These are phyloP conservation scores for Annulohypoxylon maeteangense DNA, from an alignment of 495 filamentous ascomycete species.

Conservation along the genomic window DNA sequence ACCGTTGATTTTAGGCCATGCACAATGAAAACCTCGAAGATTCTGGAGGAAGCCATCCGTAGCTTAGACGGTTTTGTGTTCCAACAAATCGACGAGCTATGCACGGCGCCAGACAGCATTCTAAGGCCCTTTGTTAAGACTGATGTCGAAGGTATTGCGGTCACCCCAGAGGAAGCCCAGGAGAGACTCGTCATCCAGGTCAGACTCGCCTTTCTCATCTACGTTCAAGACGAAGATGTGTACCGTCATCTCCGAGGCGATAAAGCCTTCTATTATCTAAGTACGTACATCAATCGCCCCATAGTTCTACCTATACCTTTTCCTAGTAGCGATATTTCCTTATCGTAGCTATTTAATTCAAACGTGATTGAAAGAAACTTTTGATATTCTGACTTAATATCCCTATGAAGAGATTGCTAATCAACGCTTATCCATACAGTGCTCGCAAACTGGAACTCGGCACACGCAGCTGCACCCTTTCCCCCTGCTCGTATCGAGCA, in stretches of 20 bases:
- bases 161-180: constrained; percentile 3
- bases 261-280: constrained; percentile 27
- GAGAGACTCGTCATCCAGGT: background rate
- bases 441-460: constrained; percentile 19
- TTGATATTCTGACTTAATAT: background rate
- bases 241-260: constrained; percentile 26
- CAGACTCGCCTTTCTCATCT: background rate
- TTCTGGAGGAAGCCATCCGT: background rate
- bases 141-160: background rate
- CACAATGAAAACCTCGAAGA: background rate
- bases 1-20: background rate
- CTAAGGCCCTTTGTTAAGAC: background rate
- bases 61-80: background rate
- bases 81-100: background rate
- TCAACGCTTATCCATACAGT: background rate
- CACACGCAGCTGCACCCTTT: background rate
- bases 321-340: background rate
- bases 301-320: background rate
- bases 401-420: background rate
- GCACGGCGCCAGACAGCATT: background rate
- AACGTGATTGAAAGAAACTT: no score
- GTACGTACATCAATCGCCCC: background rate
- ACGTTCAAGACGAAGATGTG: constrained; percentile 11
- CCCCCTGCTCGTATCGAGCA: constrained; percentile 5
- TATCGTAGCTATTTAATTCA: background rate